Base-by-base conservation (phyloP, 345 rosid genomes). In the Camelina laxa region DNA sequence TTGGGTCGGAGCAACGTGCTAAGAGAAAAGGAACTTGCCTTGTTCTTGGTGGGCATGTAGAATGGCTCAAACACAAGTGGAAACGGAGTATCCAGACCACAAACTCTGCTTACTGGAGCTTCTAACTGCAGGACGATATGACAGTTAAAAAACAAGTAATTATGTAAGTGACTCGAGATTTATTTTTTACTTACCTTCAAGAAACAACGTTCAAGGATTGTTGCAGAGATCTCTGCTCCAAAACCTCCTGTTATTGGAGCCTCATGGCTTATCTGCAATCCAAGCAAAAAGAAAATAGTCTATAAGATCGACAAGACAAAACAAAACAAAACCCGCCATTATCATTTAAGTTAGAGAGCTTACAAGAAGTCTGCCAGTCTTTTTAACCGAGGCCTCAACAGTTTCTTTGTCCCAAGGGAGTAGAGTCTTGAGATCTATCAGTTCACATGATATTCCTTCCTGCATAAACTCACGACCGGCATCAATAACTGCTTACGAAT, bases 351-450 rank as follows among this genome's bases (percentile, higher is more conserved):
- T 9, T 30, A 27, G 47, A 27, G 8, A 51, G 12, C 89, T 84
- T 70, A 91, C 98, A 79, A 91, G 90, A 70, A 93, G 87, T 75
- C 91, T 81, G 56, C 97, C 98, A 1, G 97, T 91, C 79, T 93
- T 91, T 57, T 77, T 87, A 68, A 91, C 98, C 0, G 94, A 89
- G 15, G 92, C 89, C 75, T 94, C 96, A 1, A 89, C 90, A 1
- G 85, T 89, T 84, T 89, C 98, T 79, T 89, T 94, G 74, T 91
- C 97, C 98, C 97, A 94, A 6, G 97, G 98, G 5, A 94, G 35
- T 3, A 88, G 79, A 31, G 98, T 91, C 82, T 86, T 91, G 67
- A 89, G 89, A 78, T 93, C 96, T 74, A 91, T 85, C 69, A 91
- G 80, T 74, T 91, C 97, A 85, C 96, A 91, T 69, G 97, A 91